Evolutionary conservation across 176 grass and related monocot genomes (phyloP).

Genomic region (Phoenix roebelenii): DNA sequence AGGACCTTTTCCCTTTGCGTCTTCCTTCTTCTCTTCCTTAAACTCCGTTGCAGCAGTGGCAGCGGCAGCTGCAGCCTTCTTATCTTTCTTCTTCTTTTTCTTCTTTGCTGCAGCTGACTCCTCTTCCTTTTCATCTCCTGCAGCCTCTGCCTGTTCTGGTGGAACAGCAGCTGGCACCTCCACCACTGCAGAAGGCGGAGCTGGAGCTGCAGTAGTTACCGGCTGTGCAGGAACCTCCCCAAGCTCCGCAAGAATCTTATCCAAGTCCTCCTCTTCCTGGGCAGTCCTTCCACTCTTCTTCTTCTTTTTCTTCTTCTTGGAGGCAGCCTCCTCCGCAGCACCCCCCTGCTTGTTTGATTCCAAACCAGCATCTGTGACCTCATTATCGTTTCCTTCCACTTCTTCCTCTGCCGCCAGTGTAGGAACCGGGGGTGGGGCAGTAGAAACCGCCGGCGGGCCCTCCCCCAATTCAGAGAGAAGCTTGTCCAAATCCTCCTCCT

Average conservation of each 20-base stretch:
- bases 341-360: conserved; percentile 30
- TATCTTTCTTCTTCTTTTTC: conserved; percentile 88
- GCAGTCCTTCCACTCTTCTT: conserved; percentile 43
- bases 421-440: not conserved
- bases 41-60: conserved; percentile 14
- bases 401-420: conserved; percentile 35
- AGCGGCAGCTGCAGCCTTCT: conserved; percentile 32
- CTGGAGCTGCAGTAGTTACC: not conserved
- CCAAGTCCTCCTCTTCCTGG: conserved; percentile 43
- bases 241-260: conserved; percentile 47
- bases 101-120: conserved; percentile 37
- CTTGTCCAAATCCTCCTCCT: conserved; percentile 89
- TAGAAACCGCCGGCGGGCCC: conserved; percentile 1
- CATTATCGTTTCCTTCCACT: conserved; percentile 1
- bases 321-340: conserved; percentile 16
- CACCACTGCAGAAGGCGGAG: not conserved
- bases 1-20: conserved; percentile 63
- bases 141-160: conserved; percentile 10
- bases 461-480: conserved; percentile 50
- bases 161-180: conserved; percentile 7
- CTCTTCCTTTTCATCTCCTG: conserved; percentile 36
- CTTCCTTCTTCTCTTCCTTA: conserved; percentile 43
- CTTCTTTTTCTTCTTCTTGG: conserved; percentile 52
- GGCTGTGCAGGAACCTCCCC: conserved; percentile 12
- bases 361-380: not conserved